Evolutionary conservation across 2,329 filamentous ascomycete genomes (phyloP).

Genomic region (Metarhizium album): DNA sequence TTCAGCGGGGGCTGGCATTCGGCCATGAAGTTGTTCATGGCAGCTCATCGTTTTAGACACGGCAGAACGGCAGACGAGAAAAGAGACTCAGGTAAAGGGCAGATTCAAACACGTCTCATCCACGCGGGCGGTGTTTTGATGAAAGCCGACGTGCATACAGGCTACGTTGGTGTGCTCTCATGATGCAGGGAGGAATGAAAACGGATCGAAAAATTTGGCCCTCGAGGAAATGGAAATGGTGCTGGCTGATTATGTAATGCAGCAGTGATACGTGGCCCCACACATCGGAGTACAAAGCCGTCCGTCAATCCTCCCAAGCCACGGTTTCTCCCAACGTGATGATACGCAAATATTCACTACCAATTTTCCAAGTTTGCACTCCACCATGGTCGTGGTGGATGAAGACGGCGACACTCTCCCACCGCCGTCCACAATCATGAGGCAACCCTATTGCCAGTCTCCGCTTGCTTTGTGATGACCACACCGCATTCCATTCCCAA

Average conservation of each 20-base stretch:
- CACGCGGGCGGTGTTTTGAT: no score
- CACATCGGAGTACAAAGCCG: no score
- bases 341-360: no score
- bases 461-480: not conserved
- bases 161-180: no score
- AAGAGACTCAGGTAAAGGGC: not conserved
- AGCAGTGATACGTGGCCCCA: no score
- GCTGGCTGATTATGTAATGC: slow-evolving; percentile 2
- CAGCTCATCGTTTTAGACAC: not conserved
- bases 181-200: not conserved
- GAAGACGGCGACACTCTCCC: no score
- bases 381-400: no score
- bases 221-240: not conserved
- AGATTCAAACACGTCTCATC: not conserved
- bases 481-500: not conserved
- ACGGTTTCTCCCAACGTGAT: no score
- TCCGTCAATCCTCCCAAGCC: no score
- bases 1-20: not conserved
- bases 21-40: not conserved
- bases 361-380: not conserved
- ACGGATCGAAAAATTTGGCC: not conserved
- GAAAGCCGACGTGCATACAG: no score
- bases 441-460: no score
- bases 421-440: no score
- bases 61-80: not conserved